phyloP scores from a whole-genome alignment of 768 basidiomycete species.

The Gymnopilus junonius region DNA sequence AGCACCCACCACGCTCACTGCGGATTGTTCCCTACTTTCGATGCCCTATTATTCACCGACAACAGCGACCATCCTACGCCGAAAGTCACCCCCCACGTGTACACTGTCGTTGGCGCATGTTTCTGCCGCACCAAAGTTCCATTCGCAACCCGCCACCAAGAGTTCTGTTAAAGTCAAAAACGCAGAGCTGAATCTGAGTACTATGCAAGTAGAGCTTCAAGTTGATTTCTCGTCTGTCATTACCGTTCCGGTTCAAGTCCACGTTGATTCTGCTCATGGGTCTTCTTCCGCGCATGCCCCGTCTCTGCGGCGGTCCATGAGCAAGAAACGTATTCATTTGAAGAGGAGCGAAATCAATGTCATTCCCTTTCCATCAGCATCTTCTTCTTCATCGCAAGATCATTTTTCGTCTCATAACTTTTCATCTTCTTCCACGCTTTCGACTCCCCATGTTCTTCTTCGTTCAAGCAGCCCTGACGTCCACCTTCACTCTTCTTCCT shows the following conservation, averaged over 20 bases:
- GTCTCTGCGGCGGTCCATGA: slow-evolving; percentile 1
- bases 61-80: neutral
- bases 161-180: slow-evolving; percentile 4
- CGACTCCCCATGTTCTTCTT: slow-evolving; percentile 12
- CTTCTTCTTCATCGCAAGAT: neutral
- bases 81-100: slow-evolving; percentile 18
- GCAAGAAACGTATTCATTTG: slow-evolving; percentile 1
- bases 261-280: neutral
- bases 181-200: neutral
- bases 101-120: slow-evolving; percentile 22
- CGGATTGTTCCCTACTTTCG: neutral
- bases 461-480: neutral
- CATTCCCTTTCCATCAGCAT: slow-evolving; percentile 4
- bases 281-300: neutral
- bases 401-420: neutral
- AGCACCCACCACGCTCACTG: neutral
- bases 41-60: slow-evolving; percentile 9
- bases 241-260: slow-evolving; percentile 10
- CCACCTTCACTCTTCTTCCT: neutral
- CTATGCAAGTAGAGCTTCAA: slow-evolving; percentile 5
- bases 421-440: neutral
- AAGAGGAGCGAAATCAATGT: slow-evolving; percentile 8
- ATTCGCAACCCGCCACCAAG: slow-evolving; percentile 2
- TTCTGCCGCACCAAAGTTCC: slow-evolving; percentile 9
- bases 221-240: slow-evolving; percentile 14